phyloP scores from a whole-genome alignment of 2,329 filamentous ascomycete species.

The Microcera coccophila region DNA sequence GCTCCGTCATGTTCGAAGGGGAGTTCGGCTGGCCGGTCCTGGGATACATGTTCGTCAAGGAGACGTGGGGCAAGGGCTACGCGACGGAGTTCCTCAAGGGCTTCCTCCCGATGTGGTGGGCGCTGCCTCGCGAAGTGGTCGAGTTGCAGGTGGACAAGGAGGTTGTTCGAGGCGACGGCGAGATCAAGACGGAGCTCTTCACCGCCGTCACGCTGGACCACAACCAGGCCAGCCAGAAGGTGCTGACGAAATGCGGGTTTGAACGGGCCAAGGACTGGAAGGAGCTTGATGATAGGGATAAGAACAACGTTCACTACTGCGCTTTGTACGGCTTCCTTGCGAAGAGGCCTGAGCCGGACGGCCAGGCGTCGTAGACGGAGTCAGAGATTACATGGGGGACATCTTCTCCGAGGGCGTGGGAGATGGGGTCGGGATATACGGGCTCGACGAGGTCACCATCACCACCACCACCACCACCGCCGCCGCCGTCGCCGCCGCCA shows the following conservation, averaged over 20 bases:
- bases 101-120: conserved; percentile 46
- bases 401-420: too few relatives aligned
- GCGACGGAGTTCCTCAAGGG: conserved; percentile 53
- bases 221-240: conserved; percentile 52
- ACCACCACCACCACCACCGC: too few relatives aligned
- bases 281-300: conserved; percentile 24
- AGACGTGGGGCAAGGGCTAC: conserved; percentile 54
- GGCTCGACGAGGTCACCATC: too few relatives aligned
- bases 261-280: conserved; percentile 40
- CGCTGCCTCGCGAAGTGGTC: conserved; percentile 43
- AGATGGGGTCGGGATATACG: too few relatives aligned
- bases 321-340: conserved; percentile 25
- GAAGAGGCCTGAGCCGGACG: conserved; percentile 3
- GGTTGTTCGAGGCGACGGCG: conserved; percentile 31
- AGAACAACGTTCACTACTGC: conserved; percentile 11
- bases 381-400: too few relatives aligned
- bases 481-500: too few relatives aligned
- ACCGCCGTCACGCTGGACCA: conserved; percentile 44
- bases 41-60: conserved; percentile 54
- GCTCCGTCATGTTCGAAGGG: conserved; percentile 35
- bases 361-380: too few relatives aligned
- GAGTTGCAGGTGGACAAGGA: conserved; percentile 41
- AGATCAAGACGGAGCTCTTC: conserved; percentile 38
- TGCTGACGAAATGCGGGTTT: conserved; percentile 57
- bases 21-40: conserved; percentile 53